Percentiles rank a stretch among this genome's conserved stretches.
Conservation (phyloP, 768 basidiomycete species). For the Xerocomellus chrysenteron region DNA sequence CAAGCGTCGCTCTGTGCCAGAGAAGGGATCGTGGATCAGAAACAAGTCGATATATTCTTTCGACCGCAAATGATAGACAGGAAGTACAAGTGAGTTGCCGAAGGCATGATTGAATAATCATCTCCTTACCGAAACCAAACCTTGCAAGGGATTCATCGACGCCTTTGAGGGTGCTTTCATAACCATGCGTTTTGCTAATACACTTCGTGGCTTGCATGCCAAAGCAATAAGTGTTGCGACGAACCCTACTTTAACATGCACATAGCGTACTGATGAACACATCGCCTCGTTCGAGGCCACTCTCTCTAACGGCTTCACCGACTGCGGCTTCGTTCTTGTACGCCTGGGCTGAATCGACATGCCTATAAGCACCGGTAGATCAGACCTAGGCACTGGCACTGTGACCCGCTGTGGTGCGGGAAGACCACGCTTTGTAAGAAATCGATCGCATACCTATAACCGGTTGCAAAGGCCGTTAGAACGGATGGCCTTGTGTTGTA, state of each 20-base stretch:
- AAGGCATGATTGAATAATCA: constrained; percentile 2
- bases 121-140: constrained; percentile 54
- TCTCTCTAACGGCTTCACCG: constrained; percentile 56
- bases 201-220: constrained; percentile 62
- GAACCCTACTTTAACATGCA: neutral
- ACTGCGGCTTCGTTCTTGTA: constrained; percentile 68
- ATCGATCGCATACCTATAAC: constrained; percentile 51
- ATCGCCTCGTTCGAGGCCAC: constrained; percentile 54
- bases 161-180: constrained; percentile 55
- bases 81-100: constrained; percentile 3
- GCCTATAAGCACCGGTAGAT: constrained; percentile 39
- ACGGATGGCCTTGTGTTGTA: constrained; percentile 53
- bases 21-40: constrained; percentile 72
- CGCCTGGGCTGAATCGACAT: constrained; percentile 70
- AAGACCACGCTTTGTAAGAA: neutral
- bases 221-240: constrained; percentile 1
- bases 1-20: constrained; percentile 64
- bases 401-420: neutral
- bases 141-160: constrained; percentile 60
- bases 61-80: neutral
- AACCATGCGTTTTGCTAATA: constrained; percentile 55
- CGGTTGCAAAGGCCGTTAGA: constrained; percentile 59
- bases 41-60: constrained; percentile 70
- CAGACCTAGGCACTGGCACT: neutral
- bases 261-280: constrained; percentile 64